Conservation (phyloP, 2,329 filamentous ascomycete species). For the Beauveria asiatica region DNA sequence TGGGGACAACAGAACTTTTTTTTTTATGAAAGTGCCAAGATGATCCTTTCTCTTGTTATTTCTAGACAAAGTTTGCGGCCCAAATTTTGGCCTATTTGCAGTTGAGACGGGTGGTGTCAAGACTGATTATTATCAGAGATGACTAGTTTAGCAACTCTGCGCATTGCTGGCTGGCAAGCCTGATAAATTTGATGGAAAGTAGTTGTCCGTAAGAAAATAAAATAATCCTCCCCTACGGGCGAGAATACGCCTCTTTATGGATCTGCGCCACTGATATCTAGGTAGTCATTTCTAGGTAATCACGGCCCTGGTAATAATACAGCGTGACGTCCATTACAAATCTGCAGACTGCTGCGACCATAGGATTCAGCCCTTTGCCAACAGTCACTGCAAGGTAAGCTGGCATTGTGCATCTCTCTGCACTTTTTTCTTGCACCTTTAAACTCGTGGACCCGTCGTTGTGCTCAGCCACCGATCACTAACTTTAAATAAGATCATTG, state of each 20-base stretch:
- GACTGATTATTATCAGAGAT: too few species aligned
- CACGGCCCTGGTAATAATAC: background rate
- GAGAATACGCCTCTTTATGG: too few species aligned
- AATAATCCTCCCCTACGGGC: too few species aligned
- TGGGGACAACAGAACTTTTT: background rate
- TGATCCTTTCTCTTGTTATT: background rate
- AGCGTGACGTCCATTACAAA: background rate
- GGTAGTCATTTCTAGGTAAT: background rate
- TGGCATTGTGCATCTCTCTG: too few species aligned
- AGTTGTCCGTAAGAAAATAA: too few species aligned
- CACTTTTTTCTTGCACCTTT: background rate
- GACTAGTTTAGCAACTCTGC: too few species aligned
- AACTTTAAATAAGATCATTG: constrained; percentile 5
- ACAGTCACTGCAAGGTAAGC: background rate
- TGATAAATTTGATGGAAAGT: too few species aligned
- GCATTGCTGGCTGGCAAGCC: too few species aligned
- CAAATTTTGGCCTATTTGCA: too few species aligned
- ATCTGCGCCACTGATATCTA: too few species aligned
- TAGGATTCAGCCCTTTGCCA: background rate
- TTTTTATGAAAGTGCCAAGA: background rate
- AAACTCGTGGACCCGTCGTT: background rate
- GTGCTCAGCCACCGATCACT: constrained; percentile 6
- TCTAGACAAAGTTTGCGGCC: too few species aligned
- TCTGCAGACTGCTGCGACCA: background rate
- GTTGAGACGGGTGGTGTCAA: too few species aligned